Evolutionary conservation across 768 basidiomycete genomes (phyloP), one percentile per base, ranked within the genome.

Genomic region (Leccinum truebloodii): DNA sequence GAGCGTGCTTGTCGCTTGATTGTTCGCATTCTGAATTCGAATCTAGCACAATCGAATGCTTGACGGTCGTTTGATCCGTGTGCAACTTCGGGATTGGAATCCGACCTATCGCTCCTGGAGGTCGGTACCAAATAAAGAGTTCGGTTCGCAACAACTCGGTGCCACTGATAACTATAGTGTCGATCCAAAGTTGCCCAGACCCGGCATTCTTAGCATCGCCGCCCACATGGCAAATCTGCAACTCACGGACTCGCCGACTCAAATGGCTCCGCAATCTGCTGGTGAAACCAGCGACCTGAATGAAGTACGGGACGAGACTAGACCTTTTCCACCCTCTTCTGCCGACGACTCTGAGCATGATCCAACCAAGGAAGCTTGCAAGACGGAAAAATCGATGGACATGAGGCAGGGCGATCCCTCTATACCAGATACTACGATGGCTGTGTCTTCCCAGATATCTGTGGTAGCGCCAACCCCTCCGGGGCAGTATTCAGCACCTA

Each of bases 21-120:
- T 22, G 44, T 26, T 6, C 57, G 18, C 53, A 55, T 62, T 35
- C 50, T 63, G 20, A 62, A 46, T 48, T 39, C 37, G 26, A 26
- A 41, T n/a, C 51, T n/a, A 92, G 90, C 86, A 92, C 64, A 87
- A 90, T 69, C 84, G 83, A 48, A 71, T 86, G 14, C 80, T 88
- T 59, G 83, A 86, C 56, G 90, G 89, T 28, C 86, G 88, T 50
- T 78, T 84, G 4, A 86, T 93, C 70, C 85, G 90, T 20, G 89
- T 93, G 37, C 88, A 91, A 64, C 75, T 92, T 39, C 82, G 89
- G 48, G 89, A 90, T 63, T 82, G 82, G 67, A 84, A 88, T 62
- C 83, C 84, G 34, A 74, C 77, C n/a, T 82, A 82, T 51, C 78
- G 79, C 20, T 73, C 73, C 67, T 62, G 76, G 74, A 41, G 78